Base-by-base conservation (phyloP, 148 eudicot species). In the Vaccinium corymbosum region DNA sequence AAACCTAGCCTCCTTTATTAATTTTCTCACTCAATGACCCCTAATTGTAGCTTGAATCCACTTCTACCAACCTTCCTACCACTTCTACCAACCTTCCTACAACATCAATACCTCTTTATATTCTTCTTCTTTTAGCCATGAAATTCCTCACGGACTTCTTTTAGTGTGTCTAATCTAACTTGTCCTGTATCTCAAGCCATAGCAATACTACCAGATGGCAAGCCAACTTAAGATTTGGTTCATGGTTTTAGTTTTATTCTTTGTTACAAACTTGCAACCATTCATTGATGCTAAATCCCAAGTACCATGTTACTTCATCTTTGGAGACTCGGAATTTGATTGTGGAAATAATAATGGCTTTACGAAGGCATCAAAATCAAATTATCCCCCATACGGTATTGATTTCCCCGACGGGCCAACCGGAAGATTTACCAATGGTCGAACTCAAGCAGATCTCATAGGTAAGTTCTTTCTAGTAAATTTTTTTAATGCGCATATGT, bases 371-470 rank as follows among this genome's bases (percentile, higher is more conserved):
- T 84, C 87, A 13, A 86, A 89, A 66, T 87, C 84, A 4, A 83
- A 90, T 64, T 86, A 84, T 68, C 76, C 57, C 1, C 93, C 91
- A 32, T 91, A 91, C 56, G 91, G 93, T 20, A 85, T 89, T 50
- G 93, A 89, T 81, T 89, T 84, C 89, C 89, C 90, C 17, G 82
- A 57, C 4, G 87, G 89, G 0, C 87, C 89, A 14, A 85, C 89
- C 0, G 87, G 87, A 3, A 80, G 89, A 76, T 88, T 88, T 76
- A 56, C 77, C 81, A 88, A 88, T 52, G 89, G 89, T 5, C 80
- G 86, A 13, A 85, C 76, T 59, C 42, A 70, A 29, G 87, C 86
- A 48, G 89, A 88, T 62, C 52, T 88, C 50, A 80, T 88, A 20
- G 84, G 89, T 84, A 25, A 56, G 25, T 35, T 79, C 38, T 61